Evolutionary conservation across 2,329 filamentous ascomycete genomes (phyloP).

Genomic region (Lachnellula hyalina): DNA sequence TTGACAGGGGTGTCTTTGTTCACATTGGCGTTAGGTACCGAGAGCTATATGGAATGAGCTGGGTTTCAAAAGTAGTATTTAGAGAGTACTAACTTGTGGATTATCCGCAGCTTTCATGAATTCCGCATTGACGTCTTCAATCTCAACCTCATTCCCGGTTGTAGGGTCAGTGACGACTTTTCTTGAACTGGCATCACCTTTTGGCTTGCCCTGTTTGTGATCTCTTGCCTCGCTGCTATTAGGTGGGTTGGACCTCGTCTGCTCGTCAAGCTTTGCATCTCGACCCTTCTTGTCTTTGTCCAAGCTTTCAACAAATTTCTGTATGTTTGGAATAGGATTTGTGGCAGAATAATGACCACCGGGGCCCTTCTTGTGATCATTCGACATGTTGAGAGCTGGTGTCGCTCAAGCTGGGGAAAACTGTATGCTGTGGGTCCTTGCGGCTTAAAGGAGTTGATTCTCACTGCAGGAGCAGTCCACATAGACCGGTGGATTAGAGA

Average conservation of each 20-base stretch:
- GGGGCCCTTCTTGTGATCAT: conserved; percentile 32
- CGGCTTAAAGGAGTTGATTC: no score
- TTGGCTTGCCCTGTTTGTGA: conserved; percentile 37
- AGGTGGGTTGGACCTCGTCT: conserved; percentile 34
- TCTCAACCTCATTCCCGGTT: conserved; percentile 78
- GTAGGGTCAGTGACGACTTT: conserved; percentile 78
- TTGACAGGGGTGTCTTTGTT: conserved; percentile 67
- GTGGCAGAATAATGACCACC: conserved; percentile 72
- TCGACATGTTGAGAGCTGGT: conserved; percentile 17
- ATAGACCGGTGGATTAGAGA: no score
- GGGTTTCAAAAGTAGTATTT: background rate
- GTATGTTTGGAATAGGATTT: conserved; percentile 84
- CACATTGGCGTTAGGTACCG: conserved; percentile 85
- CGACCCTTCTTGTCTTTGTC: conserved; percentile 74
- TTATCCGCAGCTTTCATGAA: conserved; percentile 67
- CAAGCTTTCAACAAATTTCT: conserved; percentile 73
- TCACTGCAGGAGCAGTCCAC: no score
- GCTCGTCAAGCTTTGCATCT: conserved; percentile 64
- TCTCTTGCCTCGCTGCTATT: conserved; percentile 36
- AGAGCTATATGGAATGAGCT: conserved; percentile 48
- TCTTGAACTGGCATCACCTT: conserved; percentile 37
- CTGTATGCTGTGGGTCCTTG: no score
- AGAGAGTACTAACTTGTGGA: conserved; percentile 51
- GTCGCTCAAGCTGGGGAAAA: background rate
- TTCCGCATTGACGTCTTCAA: conserved; percentile 72